phyloP scores from a whole-genome alignment of 768 basidiomycete genomes.

The Sistotremastrum niveocremeum region DNA sequence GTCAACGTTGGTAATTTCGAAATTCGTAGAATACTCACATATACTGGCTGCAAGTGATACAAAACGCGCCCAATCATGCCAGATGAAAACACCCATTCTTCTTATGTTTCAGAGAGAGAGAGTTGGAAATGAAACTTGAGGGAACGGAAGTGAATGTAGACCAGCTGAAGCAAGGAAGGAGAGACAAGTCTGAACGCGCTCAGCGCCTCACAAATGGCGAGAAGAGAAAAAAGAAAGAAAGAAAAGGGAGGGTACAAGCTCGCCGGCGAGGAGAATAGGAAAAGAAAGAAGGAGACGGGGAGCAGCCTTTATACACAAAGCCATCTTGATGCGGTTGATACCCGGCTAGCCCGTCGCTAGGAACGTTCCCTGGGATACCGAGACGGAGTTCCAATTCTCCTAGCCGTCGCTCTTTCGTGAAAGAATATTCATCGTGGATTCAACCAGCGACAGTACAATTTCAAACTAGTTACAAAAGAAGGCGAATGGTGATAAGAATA shows the following conservation, averaged over 20 bases:
- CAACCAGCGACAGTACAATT: too few species aligned
- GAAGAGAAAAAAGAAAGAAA: conserved; percentile 9
- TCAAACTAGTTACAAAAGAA: too few species aligned
- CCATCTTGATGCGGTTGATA: too few species aligned
- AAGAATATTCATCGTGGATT: too few species aligned
- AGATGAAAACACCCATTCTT: conserved; percentile 68
- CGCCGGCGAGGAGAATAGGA: conserved; percentile 19
- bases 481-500: too few species aligned
- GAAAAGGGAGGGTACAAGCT: conserved; percentile 26
- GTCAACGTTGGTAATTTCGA: conserved; percentile 4
- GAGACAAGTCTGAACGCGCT: conserved; percentile 2
- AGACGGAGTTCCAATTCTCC: too few species aligned
- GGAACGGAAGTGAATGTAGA: conserved; percentile 12
- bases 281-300: conserved; percentile 9
- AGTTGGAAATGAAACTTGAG: conserved; percentile 4
- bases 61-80: conserved; percentile 65
- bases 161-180: conserved; percentile 19
- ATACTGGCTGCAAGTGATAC: conserved; percentile 54
- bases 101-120: conserved; percentile 8
- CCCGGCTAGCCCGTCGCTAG: too few species aligned
- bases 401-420: too few species aligned
- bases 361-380: too few species aligned
- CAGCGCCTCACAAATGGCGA: too few species aligned
- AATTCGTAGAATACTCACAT: conserved; percentile 37
- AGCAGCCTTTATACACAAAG: too few species aligned